Base-by-base conservation (phyloP, 306 rosid species). In the Gastrolobium bilobum region DNA sequence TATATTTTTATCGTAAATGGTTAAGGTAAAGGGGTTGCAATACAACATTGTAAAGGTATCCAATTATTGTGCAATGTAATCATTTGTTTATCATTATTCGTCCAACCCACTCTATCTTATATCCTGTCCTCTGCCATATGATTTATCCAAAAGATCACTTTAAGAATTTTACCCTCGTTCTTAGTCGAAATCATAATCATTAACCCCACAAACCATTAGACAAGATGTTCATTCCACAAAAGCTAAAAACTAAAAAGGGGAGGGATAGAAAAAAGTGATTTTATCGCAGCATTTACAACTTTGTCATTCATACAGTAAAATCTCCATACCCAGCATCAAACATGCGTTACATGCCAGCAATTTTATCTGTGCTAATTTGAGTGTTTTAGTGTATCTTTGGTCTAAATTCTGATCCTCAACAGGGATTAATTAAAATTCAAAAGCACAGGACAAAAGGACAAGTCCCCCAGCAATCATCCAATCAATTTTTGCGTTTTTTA, bases 21-120 rank as follows among this genome's bases (percentile, higher is more conserved):
- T 38, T 40, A 4, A 42, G 53, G 37, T 14, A 26, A 26, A 20
- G 26, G 26, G 26, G 40, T n/a, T 4, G 42, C 35, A 0, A 46
- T 14, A n/a, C 58, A 31, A n/a, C 1, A 15, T 3, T 34, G 51
- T 7, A 47, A 47, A 26, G 35, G 35, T 5, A 31, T 38, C 34
- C 11, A 13, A 58, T 29, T 59, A 44, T 65, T 15, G 6, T 39
- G 46, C 53, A 67, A 43, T 38, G 63, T 26, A 58, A 79, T 79
- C 71, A 79, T 79, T 71, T 38, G 38, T 30, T 51, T 64, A 70
- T 70, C 37, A 60, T 79, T 38, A 56, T 5, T 57, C 66, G n/a
- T 66, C 75, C 81, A 6, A 14, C 58, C 75, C 67, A 42, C 69
- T 63, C 14, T 58, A 20, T 57, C 3, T 13, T 13, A 29, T 38